Percentiles rank a stretch among this genome's conserved stretches.
These are phyloP conservation scores for Aspergillus piperis DNA, from an alignment of 2,329 filamentous ascomycete genomes.

Conservation along the genomic window DNA sequence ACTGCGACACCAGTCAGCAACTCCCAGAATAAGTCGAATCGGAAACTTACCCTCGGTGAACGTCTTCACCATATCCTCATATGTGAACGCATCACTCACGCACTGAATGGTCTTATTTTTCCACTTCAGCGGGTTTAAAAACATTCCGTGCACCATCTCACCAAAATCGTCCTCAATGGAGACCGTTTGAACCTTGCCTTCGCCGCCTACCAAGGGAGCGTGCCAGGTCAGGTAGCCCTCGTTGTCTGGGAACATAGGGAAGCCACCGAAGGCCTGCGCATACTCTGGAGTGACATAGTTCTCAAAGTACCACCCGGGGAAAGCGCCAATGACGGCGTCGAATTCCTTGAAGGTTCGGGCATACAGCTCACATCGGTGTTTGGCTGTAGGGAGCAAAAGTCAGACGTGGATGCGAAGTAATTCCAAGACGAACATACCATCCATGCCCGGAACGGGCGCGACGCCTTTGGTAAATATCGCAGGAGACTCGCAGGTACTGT, in stretches of 20 bases:
- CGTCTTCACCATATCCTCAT: neutral
- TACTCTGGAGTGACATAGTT: conserved; percentile 4
- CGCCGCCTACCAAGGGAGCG: neutral
- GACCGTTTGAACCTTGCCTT: neutral
- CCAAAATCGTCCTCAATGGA: conserved; percentile 7
- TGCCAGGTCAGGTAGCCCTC: neutral
- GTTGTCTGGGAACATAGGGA: neutral
- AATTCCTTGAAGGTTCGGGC: neutral
- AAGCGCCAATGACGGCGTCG: conserved; percentile 6
- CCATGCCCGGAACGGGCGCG: neutral
- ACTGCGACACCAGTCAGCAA: neutral
- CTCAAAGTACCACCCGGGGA: conserved; percentile 6
- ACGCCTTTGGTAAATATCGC: neutral
- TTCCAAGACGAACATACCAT: neutral
- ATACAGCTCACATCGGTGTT: neutral
- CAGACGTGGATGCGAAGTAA: neutral
- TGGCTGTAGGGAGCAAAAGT: neutral
- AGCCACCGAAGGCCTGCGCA: conserved; percentile 7
- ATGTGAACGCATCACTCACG: neutral
- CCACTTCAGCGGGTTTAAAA: neutral
- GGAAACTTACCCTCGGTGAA: neutral
- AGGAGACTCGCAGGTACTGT: conserved; percentile 5
- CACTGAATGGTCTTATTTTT: neutral
- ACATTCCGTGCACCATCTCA: conserved; percentile 6
- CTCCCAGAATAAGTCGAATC: neutral